These are phyloP conservation scores for Talaromyces amestolkiae DNA, from an alignment of 2,329 filamentous ascomycete species.

Conservation along the genomic window DNA sequence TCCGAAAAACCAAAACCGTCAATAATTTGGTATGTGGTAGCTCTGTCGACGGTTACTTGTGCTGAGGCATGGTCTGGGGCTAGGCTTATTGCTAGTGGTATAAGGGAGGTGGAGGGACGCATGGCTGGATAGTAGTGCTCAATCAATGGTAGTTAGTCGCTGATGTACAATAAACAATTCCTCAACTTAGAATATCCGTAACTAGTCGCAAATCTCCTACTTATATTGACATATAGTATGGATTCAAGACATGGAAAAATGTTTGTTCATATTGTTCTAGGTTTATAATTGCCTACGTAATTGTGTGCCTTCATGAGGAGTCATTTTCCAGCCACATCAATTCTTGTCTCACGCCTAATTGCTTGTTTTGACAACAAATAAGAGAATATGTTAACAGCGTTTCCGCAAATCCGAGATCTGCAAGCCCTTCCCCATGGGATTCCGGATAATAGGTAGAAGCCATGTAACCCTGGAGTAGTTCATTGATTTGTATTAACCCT, in stretches of 20 bases:
- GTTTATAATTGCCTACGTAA: not conserved
- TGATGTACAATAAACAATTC: not conserved
- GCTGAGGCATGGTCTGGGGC: not conserved
- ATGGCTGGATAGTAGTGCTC: not conserved
- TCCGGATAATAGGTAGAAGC: not conserved
- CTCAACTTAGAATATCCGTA: not conserved
- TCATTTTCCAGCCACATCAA: not conserved
- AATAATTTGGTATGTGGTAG: not conserved
- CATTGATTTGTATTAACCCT: not conserved
- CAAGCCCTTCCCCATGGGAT: not conserved
- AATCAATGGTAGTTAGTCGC: not conserved
- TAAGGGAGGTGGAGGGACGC: not conserved
- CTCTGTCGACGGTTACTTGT: not conserved
- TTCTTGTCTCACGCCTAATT: not conserved
- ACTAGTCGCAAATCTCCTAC: not conserved
- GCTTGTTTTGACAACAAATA: not conserved
- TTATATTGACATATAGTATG: not conserved
- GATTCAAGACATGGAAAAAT: not conserved
- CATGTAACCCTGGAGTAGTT: not conserved
- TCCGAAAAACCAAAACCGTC: slow-evolving; percentile 13
- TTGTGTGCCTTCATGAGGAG: not conserved
- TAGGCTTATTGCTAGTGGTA: not conserved
- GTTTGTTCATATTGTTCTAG: not conserved
- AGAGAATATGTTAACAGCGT: not conserved
- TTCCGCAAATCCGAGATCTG: not conserved